Base-by-base conservation (phyloP, 1,284 basidiomycete species). In the Termitomyces sp. region DNA sequence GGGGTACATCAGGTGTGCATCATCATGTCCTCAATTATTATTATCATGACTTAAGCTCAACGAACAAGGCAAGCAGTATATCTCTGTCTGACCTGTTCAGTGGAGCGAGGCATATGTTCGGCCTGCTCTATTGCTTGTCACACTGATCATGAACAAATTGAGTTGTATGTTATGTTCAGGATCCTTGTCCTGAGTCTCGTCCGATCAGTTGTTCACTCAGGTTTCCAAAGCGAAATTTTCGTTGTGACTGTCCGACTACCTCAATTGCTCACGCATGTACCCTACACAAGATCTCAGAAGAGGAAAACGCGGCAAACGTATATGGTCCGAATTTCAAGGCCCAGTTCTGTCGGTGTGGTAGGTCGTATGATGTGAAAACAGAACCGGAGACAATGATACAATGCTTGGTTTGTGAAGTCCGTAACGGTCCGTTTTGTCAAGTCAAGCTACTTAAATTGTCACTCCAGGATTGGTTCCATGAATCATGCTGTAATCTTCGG, bases 111-210 rank as follows among this genome's bases (percentile, higher is more conserved):
- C 65, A 73, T 91, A 50, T 91, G 88, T 61, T 79, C 84, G 13
- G 84, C 88, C n/a, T 91, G 88, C 67, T 88, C 86, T 16, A 78
- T 91, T 48, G 85, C 88, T 16, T 91, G 88, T 62, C 88, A 91
- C 64, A 85, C 84, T 14, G 75, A 88, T 64, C 86, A 89, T 67
- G 85, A 90, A 62, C 88, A 91, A 65, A 67, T 91, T 47, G 89
- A 91, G 66, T 75, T 91, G 70, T 77, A 58, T 61, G 62, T 49
- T 42, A 37, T 5, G 14, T 8, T 30, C 26, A 30, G 9, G 26
- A 21, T 30, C 18, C 21, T 6, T 42, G 30, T 26, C 24, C 33
- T 37, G 30, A 35, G 49, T 44, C 48, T 49, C 48, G 31, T 46
- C 42, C 43, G 50, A 46, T 46, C 30, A 33, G 55, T 13, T 42